phyloP scores from a whole-genome alignment of 2,329 filamentous ascomycete species.

The Rachicladosporium sp. region DNA sequence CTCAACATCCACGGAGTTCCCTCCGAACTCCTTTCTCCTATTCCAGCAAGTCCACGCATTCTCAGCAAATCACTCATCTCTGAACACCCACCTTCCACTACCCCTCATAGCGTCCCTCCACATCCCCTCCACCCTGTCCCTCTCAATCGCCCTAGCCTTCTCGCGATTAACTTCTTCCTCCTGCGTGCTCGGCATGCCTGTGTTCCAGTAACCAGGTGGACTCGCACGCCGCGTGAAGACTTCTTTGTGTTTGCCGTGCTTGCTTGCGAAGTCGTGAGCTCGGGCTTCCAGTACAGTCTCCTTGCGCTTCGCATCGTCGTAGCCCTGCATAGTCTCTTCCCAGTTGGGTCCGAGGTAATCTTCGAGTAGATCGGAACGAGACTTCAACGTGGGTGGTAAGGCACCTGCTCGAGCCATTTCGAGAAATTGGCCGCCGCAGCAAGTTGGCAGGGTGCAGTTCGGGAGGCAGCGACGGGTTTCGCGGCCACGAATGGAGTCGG shows the following conservation, averaged over 20 bases:
- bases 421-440: constrained; percentile 62
- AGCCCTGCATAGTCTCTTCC: constrained; percentile 12
- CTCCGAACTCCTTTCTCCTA: background rate
- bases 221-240: constrained; percentile 57
- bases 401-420: constrained; percentile 42
- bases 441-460: constrained; percentile 62
- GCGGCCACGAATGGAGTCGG: constrained; percentile 60
- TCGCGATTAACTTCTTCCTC: constrained; percentile 55
- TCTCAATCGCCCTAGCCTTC: constrained; percentile 52
- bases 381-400: constrained; percentile 10
- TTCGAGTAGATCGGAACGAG: constrained; percentile 16
- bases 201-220: constrained; percentile 82
- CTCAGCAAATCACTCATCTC: constrained; percentile 48
- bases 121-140: constrained; percentile 55
- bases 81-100: constrained; percentile 67
- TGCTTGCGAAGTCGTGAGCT: constrained; percentile 59
- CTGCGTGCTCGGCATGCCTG: constrained; percentile 82
- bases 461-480: constrained; percentile 57
- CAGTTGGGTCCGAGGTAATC: constrained; percentile 17
- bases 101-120: constrained; percentile 70
- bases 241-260: constrained; percentile 65
- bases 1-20: background rate
- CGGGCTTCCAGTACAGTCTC: constrained; percentile 65
- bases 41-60: background rate
- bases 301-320: constrained; percentile 41